Percentiles rank a stretch among this genome's conserved stretches.
These are phyloP conservation scores for Adansonia rubrostipa DNA, from an alignment of 441 rosid species.

Conservation along the genomic window DNA sequence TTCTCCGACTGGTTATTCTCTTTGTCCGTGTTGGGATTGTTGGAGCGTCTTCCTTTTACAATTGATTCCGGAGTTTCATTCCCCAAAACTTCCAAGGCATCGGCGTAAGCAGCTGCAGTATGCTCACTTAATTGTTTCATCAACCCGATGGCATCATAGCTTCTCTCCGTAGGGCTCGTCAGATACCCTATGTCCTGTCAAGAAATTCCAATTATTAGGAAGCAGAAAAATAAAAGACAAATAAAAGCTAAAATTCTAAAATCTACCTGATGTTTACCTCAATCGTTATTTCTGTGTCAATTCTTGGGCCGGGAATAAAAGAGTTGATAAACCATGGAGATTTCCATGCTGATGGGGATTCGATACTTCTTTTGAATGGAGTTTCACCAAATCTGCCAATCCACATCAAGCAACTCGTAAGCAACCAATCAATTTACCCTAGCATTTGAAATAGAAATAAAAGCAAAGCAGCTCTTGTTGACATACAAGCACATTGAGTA, in stretches of 20 bases:
- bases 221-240: not conserved
- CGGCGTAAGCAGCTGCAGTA: constrained; percentile 84
- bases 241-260: not conserved
- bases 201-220: constrained; percentile 14
- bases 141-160: constrained; percentile 91
- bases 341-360: constrained; percentile 99
- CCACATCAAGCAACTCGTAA: constrained; percentile 16
- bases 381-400: constrained; percentile 81
- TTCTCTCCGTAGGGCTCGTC: constrained; percentile 87
- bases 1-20: constrained; percentile 48
- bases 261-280: constrained; percentile 59
- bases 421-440: constrained; percentile 6
- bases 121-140: constrained; percentile 92
- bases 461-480: not conserved
- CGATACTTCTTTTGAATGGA: constrained; percentile 81
- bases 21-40: constrained; percentile 40
- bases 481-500: not conserved
- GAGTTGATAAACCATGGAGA: constrained; percentile 95
- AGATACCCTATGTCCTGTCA: constrained; percentile 85
- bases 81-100: constrained; percentile 88
- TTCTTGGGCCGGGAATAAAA: constrained; percentile 78
- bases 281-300: constrained; percentile 82
- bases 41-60: constrained; percentile 47
- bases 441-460: constrained; percentile 7
- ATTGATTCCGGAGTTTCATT: constrained; percentile 69